Evolutionary conservation across 495 filamentous ascomycete species (phyloP).

Genomic region (Penicillium atrosanguineum): DNA sequence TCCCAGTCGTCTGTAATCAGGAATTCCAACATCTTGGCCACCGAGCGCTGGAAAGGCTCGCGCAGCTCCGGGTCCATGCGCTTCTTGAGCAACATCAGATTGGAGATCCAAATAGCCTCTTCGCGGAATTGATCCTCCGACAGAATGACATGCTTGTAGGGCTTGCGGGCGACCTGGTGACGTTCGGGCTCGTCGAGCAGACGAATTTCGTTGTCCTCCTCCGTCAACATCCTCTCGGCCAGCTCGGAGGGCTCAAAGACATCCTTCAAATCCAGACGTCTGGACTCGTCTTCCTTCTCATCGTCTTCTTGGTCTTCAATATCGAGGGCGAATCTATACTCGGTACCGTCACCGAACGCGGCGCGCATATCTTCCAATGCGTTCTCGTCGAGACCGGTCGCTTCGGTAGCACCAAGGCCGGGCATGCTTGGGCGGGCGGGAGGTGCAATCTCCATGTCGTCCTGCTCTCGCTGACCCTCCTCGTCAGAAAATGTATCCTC

Average conservation of each 20-base stretch:
- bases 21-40: slow-evolving; percentile 92
- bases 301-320: slow-evolving; percentile 67
- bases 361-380: slow-evolving; percentile 91
- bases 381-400: slow-evolving; percentile 82
- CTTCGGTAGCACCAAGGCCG: slow-evolving; percentile 58
- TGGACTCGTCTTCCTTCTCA: slow-evolving; percentile 68
- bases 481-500: slow-evolving; percentile 91
- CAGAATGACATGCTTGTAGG: slow-evolving; percentile 73
- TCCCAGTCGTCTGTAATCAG: slow-evolving; percentile 90
- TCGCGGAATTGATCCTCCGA: slow-evolving; percentile 80
- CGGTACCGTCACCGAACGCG: slow-evolving; percentile 91
- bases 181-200: slow-evolving; percentile 85
- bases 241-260: slow-evolving; percentile 97
- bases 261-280: slow-evolving; percentile 88
- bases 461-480: slow-evolving; percentile 69
- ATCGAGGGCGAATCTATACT: slow-evolving; percentile 90
- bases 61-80: slow-evolving; percentile 64
- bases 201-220: slow-evolving; percentile 89
- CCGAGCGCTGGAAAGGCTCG: slow-evolving; percentile 79
- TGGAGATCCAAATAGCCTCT: slow-evolving; percentile 87
- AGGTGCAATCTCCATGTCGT: slow-evolving; percentile 82
- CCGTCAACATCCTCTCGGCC: slow-evolving; percentile 87
- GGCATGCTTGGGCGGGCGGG: slow-evolving; percentile 60
- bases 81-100: slow-evolving; percentile 84
- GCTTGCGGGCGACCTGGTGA: slow-evolving; percentile 86